Evolutionary conservation across 306 rosid species (phyloP).

Genomic region (Notholithocarpus densiflorus): DNA sequence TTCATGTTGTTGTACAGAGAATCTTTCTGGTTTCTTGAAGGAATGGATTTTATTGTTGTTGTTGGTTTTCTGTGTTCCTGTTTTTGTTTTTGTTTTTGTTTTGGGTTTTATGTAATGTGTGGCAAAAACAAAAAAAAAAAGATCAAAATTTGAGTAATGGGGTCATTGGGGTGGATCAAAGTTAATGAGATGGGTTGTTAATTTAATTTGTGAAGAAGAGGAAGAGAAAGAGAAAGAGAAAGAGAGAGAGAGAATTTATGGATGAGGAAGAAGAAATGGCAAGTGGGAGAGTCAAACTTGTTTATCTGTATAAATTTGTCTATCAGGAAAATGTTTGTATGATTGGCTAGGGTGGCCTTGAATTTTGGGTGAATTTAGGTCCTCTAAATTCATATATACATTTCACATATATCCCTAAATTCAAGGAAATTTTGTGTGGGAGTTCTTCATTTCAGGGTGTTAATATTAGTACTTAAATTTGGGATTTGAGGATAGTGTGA

Average conservation of each 20-base stretch:
- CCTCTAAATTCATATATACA: slow-evolving; percentile 5
- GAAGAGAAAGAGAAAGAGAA: background rate
- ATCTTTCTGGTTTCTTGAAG: slow-evolving; percentile 76
- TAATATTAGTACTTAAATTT: background rate
- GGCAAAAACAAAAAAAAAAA: background rate
- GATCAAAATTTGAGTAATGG: slow-evolving; percentile 13
- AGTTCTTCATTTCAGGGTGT: slow-evolving; percentile 26
- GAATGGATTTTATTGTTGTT: slow-evolving; percentile 31
- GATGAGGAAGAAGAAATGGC: background rate
- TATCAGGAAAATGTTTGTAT: slow-evolving; percentile 16
- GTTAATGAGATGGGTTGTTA: too few relatives aligned
- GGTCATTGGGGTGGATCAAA: too few relatives aligned
- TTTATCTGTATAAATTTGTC: slow-evolving; percentile 5
- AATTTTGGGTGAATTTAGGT: slow-evolving; percentile 46
- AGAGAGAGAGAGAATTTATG: background rate
- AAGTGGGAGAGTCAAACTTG: slow-evolving; percentile 22
- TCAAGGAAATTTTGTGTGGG: slow-evolving; percentile 30
- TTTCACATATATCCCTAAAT: background rate
- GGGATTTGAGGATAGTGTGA: slow-evolving; percentile 39
- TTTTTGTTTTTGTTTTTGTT: slow-evolving; percentile 35
- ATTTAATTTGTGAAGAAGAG: background rate
- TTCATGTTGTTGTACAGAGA: slow-evolving; percentile 29
- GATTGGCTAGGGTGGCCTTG: slow-evolving; percentile 38
- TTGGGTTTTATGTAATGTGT: slow-evolving; percentile 7
- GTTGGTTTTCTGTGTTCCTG: background rate